Base-by-base conservation (phyloP, 768 basidiomycete genomes). In the Exsudoporus frostii region DNA sequence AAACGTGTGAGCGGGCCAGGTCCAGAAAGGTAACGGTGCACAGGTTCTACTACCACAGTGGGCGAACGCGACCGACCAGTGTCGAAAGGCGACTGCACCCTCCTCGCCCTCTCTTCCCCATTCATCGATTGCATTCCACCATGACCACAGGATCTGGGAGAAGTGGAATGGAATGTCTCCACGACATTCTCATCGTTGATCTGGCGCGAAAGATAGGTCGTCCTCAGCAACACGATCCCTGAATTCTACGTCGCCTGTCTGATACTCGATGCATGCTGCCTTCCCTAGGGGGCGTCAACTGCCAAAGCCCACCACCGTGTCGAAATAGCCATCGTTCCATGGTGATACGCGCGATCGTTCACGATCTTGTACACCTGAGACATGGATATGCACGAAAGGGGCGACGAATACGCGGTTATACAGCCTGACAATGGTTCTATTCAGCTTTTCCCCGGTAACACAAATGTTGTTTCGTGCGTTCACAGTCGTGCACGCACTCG, bases 321-420 rank as follows among this genome's bases (percentile, higher is more conserved):
- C 8, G 90, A 86, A 24, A 98, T 88, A 24, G 98, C 81, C 97
- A 99, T 99, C 17, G 97, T 99, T 0, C 97, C 97, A 61, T 99
- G 97, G 62, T 98, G 96, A 71, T 98, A 98, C 8, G 94, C 93
- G 25, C 97, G 79, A 47, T 84, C 83, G 60, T 84, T 89, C 40
- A 88, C 86, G 50, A 99, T 90, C 73, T 97, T 98, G 74, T 96
- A 99, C 11, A 38, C 97, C 97, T 43, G 96, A 98, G 56, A 98
- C 87, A 92, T 98, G 67, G 53, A 53, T 53, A 60, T 52, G 17
- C 62, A 39, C 37, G 41, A 37, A n/a, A n/a, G n/a, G n/a, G n/a
- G n/a, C n/a, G n/a, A n/a, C n/a, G n/a, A n/a, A n/a, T n/a, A n/a
- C n/a, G n/a, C n/a, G n/a, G n/a, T n/a, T n/a, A n/a, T n/a, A n/a